A percentile compares a stretch with the other conserved stretches of the same genome.
These are phyloP conservation scores for Neobulgaria alba DNA, from an alignment of 2,329 filamentous ascomycete species.

Conservation along the genomic window DNA sequence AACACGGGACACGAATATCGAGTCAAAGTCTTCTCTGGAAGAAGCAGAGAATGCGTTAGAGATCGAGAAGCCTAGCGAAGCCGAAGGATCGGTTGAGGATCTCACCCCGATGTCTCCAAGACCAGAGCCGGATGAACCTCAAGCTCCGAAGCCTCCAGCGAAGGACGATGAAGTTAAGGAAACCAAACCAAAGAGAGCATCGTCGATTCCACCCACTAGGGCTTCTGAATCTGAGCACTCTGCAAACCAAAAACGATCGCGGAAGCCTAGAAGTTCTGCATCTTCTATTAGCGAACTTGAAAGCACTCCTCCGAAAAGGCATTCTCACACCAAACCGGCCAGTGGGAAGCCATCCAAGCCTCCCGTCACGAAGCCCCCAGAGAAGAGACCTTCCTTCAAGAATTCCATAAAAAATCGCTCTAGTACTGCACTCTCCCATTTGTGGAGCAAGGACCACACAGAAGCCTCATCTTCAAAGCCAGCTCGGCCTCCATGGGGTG, in stretches of 20 bases:
- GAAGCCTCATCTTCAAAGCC: slow-evolving; percentile 20
- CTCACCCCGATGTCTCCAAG: not conserved
- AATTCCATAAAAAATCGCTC: slow-evolving; percentile 44
- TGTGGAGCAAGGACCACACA: slow-evolving; percentile 40
- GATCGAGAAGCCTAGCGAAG: slow-evolving; percentile 17
- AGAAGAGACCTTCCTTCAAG: slow-evolving; percentile 39
- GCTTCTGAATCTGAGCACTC: slow-evolving; percentile 16
- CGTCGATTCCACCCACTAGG: slow-evolving; percentile 5
- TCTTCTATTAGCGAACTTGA: slow-evolving; percentile 21
- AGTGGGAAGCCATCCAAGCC: slow-evolving; percentile 23
- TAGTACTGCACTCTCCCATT: slow-evolving; percentile 37
- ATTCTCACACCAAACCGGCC: not conserved
- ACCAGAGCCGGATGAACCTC: not conserved
- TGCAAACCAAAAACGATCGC: slow-evolving; percentile 26
- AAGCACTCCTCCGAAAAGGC: slow-evolving; percentile 16
- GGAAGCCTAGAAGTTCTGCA: slow-evolving; percentile 22
- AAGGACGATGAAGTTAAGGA: not conserved
- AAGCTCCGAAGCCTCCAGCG: slow-evolving; percentile 23
- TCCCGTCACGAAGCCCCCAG: slow-evolving; percentile 26
- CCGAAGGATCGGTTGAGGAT: slow-evolving; percentile 13
- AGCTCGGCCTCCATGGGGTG: slow-evolving; percentile 21
- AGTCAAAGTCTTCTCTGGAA: slow-evolving; percentile 10
- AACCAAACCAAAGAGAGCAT: not conserved
- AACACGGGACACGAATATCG: slow-evolving; percentile 35
- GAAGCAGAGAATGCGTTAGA: not conserved